Evolutionary conservation across 192 early-diverging fungal genomes (phyloP).

Genomic region (Coemansia asiatica): DNA sequence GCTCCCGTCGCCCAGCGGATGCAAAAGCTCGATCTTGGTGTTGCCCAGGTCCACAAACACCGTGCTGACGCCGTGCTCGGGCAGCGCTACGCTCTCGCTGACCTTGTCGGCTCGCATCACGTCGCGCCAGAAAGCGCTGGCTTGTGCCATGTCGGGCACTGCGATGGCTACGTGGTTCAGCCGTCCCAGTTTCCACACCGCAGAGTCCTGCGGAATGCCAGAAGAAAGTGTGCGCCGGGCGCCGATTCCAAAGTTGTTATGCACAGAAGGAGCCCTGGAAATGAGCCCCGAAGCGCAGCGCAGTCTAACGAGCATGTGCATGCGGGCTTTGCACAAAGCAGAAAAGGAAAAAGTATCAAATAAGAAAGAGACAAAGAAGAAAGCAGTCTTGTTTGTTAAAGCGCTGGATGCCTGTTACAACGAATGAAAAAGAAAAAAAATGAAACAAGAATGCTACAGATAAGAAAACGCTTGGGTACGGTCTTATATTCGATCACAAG

Average conservation of each 20-base stretch:
- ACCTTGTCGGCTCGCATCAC: slow-evolving; percentile 67
- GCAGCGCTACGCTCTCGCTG: slow-evolving; percentile 67
- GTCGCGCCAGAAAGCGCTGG: slow-evolving; percentile 68
- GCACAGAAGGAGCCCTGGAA: no score
- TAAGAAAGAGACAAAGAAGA: neutral
- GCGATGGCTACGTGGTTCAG: slow-evolving; percentile 86
- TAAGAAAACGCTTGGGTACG: neutral
- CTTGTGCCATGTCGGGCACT: slow-evolving; percentile 70
- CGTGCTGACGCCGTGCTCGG: slow-evolving; percentile 84
- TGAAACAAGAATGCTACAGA: neutral
- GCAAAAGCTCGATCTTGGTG: slow-evolving; percentile 82
- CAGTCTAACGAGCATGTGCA: neutral
- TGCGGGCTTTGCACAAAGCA: neutral
- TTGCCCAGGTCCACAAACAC: slow-evolving; percentile 84
- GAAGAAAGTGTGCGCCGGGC: slow-evolving; percentile 22
- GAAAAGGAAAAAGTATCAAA: neutral
- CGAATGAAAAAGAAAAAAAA: no score
- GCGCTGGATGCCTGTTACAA: no score
- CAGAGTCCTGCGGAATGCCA: slow-evolving; percentile 18
- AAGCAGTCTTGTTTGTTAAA: no score
- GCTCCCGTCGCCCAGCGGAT: slow-evolving; percentile 71
- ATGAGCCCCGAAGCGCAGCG: neutral
- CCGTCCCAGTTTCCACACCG: slow-evolving; percentile 69
- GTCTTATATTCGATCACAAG: no score
- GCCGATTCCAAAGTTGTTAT: neutral